These are phyloP conservation scores for Sugiyamaella sp. DNA, from an alignment of 1,139 yeast genomes.

Conservation along the genomic window DNA sequence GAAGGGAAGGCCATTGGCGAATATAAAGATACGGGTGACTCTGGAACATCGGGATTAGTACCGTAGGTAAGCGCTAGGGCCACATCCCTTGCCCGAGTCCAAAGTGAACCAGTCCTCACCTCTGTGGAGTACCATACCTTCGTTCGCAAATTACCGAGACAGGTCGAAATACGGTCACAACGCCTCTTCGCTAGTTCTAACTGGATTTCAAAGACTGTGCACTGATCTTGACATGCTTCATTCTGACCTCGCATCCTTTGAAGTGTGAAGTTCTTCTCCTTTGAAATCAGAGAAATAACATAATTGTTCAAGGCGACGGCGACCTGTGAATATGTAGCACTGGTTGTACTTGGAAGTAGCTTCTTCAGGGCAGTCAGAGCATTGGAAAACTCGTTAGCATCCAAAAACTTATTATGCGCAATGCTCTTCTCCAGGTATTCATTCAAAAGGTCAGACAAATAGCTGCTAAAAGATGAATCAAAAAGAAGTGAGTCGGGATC, in stretches of 20 bases:
- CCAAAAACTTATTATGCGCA: slow-evolving; percentile 32
- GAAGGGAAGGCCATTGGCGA: slow-evolving; percentile 17
- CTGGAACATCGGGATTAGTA: slow-evolving; percentile 4
- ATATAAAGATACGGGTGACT: slow-evolving; percentile 7
- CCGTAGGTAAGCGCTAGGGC: slow-evolving; percentile 32
- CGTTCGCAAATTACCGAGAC: slow-evolving; percentile 31
- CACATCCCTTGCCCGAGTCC: slow-evolving; percentile 40
- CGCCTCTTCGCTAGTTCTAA: slow-evolving; percentile 26
- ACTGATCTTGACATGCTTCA: slow-evolving; percentile 29
- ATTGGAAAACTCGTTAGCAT: slow-evolving; percentile 34
- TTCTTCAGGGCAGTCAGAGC: slow-evolving; percentile 32
- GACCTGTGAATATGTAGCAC: slow-evolving; percentile 27
- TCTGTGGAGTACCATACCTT: slow-evolving; percentile 44
- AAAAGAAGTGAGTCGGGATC: slow-evolving; percentile 1
- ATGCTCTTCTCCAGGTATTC: slow-evolving; percentile 32
- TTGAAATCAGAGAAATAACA: slow-evolving; percentile 28
- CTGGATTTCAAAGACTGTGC: slow-evolving; percentile 32
- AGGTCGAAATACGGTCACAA: slow-evolving; percentile 26
- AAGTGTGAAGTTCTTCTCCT: slow-evolving; percentile 29
- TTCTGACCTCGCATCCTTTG: slow-evolving; percentile 26
- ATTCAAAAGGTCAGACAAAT: slow-evolving; percentile 28
- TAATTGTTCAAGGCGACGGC: slow-evolving; percentile 31
- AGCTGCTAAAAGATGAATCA: slow-evolving; percentile 17
- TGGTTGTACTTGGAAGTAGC: slow-evolving; percentile 26
- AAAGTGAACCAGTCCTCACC: slow-evolving; percentile 36